Evolutionary conservation across 106 monocot species (phyloP).

Genomic region (Triglochin maritima): DNA sequence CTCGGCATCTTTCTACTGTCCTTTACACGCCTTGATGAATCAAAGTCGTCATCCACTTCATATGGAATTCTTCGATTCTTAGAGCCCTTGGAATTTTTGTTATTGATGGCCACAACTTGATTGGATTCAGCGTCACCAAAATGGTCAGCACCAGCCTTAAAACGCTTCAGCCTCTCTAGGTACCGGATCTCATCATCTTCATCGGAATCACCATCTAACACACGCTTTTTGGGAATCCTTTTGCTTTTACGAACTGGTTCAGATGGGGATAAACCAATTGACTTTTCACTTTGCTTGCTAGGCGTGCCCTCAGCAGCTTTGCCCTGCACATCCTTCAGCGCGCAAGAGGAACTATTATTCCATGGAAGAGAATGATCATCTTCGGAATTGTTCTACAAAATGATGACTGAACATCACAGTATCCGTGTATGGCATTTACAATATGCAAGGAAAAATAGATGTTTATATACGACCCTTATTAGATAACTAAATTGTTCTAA

Average conservation of each 20-base stretch:
- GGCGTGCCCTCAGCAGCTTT: conserved; percentile 7
- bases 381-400: conserved; percentile 1
- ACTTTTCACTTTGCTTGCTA: background rate
- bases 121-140: conserved; percentile 21
- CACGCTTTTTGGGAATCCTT: conserved; percentile 43
- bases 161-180: conserved; percentile 36
- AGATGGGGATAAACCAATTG: background rate
- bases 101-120: conserved; percentile 20
- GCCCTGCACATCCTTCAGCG: no score
- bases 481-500: no score
- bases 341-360: no score
- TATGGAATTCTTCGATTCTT: conserved; percentile 29
- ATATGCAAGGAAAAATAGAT: no score
- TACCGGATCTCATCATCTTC: conserved; percentile 50
- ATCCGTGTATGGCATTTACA: no score
- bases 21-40: conserved; percentile 15
- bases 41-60: conserved; percentile 35
- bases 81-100: conserved; percentile 25
- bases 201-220: conserved; percentile 37
- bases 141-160: conserved; percentile 15
- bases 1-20: conserved; percentile 28
- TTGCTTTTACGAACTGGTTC: conserved; percentile 54
- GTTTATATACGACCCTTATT: no score
- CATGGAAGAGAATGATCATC: conserved; percentile 6
- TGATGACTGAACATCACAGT: no score